Conservation (phyloP, 2,329 filamentous ascomycete genomes). For the Penicillium carneum region DNA sequence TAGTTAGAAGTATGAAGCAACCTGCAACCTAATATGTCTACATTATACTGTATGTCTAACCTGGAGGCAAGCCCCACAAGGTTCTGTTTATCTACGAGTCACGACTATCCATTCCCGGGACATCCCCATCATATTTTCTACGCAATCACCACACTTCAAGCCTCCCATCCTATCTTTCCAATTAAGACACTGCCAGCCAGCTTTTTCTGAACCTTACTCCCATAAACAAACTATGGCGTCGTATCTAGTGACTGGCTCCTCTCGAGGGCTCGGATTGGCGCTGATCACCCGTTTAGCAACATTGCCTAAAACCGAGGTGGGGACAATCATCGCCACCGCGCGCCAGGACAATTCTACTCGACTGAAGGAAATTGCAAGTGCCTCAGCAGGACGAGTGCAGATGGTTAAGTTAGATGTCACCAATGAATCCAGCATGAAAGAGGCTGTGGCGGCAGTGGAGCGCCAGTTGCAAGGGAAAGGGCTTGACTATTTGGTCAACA, state of each 20-base stretch:
- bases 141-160: background rate
- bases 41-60: too few relatives aligned
- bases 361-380: constrained; percentile 47
- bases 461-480: constrained; percentile 47
- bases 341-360: constrained; percentile 44
- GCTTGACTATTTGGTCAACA: constrained; percentile 58
- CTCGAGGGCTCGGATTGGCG: constrained; percentile 49
- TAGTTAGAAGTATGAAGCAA: background rate
- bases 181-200: too few relatives aligned
- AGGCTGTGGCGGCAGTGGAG: constrained; percentile 47
- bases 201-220: background rate
- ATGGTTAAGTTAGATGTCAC: constrained; percentile 52
- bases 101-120: background rate
- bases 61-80: background rate
- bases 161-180: background rate
- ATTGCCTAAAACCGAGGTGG: constrained; percentile 45
- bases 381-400: constrained; percentile 47
- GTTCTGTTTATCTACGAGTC: background rate
- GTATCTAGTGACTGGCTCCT: constrained; percentile 49
- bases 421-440: constrained; percentile 43
- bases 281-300: constrained; percentile 42
- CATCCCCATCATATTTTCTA: background rate
- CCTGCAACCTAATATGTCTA: background rate
- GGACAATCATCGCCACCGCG: constrained; percentile 53
- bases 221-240: constrained; percentile 40